phyloP scores from a whole-genome alignment of 2,329 filamentous ascomycete genomes.

The Xylariaceae sp. region DNA sequence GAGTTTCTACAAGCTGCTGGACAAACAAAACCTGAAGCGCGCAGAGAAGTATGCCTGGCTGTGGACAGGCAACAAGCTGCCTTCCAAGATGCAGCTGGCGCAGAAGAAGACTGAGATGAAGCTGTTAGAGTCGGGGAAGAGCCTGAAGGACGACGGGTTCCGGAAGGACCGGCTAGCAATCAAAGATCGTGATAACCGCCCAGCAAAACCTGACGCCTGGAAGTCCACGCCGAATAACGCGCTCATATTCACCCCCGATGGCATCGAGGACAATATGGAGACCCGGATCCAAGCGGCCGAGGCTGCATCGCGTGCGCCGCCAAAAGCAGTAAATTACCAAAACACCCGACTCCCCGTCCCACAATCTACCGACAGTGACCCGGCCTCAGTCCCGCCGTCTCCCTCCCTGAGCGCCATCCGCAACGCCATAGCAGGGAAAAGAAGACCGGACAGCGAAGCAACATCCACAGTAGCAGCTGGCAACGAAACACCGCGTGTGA shows the following conservation, averaged over 20 bases:
- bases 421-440: conserved; percentile 74
- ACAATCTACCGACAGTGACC: conserved; percentile 35
- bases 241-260: conserved; percentile 79
- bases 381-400: conserved; percentile 57
- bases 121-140: conserved; percentile 41
- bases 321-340: conserved; percentile 72
- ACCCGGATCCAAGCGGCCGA: conserved; percentile 68
- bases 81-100: conserved; percentile 69
- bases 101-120: conserved; percentile 59
- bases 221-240: conserved; percentile 70
- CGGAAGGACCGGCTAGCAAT: conserved; percentile 59
- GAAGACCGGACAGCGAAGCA: conserved; percentile 57
- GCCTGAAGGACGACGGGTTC: conserved; percentile 54
- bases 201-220: conserved; percentile 75
- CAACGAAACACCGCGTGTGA: conserved; percentile 81
- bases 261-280: conserved; percentile 53
- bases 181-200: conserved; percentile 63
- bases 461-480: conserved; percentile 56
- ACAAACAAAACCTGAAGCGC: conserved; percentile 81
- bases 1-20: conserved; percentile 87
- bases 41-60: conserved; percentile 86
- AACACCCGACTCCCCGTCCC: conserved; percentile 73
- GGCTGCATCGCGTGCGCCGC: conserved; percentile 65
- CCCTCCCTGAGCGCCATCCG: conserved; percentile 81
- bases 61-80: conserved; percentile 83